Evolutionary conservation across 2,329 filamentous ascomycete species (phyloP), one percentile per base, ranked within the genome.

Genomic region (Talaromyces amestolkiae): DNA sequence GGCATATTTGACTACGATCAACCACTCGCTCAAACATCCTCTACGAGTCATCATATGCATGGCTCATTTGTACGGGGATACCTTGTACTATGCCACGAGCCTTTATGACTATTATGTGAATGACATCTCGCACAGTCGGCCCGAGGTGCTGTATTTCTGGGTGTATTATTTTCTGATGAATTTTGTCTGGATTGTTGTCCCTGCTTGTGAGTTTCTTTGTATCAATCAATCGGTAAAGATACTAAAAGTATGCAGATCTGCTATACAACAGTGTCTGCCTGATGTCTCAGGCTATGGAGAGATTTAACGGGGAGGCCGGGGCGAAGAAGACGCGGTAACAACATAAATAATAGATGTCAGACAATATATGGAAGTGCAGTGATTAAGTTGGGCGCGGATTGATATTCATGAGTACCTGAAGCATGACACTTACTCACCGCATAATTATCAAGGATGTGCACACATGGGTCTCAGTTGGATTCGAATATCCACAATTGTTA

Each of bases 101-200:
- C 75, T 86, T 69, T 87, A 87, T 72, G 86, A 89, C 72, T 81
- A 87, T 70, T 84, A 83, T 69, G 78, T 82, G 64, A 78, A 84
- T 67, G 80, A 81, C 10, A 72, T 84, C 22, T 78, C 80, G 11
- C 88, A 89, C 73, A 87, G 83, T 68, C 79, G 87, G 65, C 87
- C 87, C 0, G 87, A 89, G 74, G 78, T 81, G 4, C 85, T 85
- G 68, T 89, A 89, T 75, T 89, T 86, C 74, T 89, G 86, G 86
- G 79, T 84, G 47, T 89, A 89, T 75, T 89, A 87, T 73, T 83
- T 89, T 65, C 76, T 86, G 37, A 87, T 89, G 86, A 89, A 89
- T 71, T 82, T 83, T 61, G 85, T 89, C 73, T 89, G 87, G 87
- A 87, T 89, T 63, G 78, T 87, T 37, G 83, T 89, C 62, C 87